A percentile compares a stretch with the other conserved stretches of the same genome.
Evolutionary conservation across 305 asterid genomes (phyloP).

Genomic region (Solanum hybrid): DNA sequence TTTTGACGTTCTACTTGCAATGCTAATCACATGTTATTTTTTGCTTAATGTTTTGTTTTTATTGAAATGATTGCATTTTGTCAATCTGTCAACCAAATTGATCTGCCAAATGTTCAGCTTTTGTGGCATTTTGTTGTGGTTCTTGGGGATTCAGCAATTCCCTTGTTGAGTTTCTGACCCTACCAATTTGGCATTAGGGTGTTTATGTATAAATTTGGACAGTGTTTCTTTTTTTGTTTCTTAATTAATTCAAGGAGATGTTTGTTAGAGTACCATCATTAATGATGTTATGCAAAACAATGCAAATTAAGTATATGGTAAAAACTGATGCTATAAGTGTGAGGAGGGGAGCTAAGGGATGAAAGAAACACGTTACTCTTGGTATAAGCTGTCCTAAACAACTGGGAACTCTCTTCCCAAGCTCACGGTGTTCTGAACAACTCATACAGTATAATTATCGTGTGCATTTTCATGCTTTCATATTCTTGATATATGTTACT

Average conservation of each 20-base stretch:
- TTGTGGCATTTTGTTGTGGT: background rate
- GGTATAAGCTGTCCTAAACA: background rate
- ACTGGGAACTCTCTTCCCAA: background rate
- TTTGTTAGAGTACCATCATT: background rate
- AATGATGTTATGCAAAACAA: background rate
- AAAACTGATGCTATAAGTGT: background rate
- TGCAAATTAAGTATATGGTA: background rate
- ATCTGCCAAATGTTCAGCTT: background rate
- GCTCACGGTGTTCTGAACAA: background rate
- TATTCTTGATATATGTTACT: background rate
- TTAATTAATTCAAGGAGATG: background rate
- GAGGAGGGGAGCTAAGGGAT: background rate
- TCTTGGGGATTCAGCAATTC: background rate
- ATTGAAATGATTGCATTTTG: background rate
- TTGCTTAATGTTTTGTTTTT: background rate
- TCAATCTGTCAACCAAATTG: background rate
- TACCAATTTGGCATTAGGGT: background rate
- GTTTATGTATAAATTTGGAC: background rate
- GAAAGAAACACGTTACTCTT: background rate
- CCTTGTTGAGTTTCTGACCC: background rate
- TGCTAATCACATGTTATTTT: background rate
- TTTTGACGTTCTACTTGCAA: background rate
- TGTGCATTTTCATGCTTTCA: background rate
- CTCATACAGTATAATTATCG: background rate
- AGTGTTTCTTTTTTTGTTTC: background rate